phyloP scores from a whole-genome alignment of 2,329 filamentous ascomycete species.

The Xylariaceae sp. region DNA sequence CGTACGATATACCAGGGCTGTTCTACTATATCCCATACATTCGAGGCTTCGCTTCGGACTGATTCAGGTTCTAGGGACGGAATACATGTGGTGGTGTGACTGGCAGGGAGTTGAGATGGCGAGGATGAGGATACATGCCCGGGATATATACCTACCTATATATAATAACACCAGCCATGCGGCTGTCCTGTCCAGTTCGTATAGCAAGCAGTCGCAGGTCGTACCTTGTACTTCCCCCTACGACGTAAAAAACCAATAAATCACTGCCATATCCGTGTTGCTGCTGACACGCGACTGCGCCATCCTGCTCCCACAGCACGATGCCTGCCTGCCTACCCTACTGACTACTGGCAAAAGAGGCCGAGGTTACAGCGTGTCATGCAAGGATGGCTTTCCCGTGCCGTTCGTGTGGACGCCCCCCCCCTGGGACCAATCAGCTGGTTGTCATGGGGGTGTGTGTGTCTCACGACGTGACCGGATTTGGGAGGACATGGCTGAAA shows the following conservation, averaged over 20 bases:
- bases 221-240: too few species aligned
- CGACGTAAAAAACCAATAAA: too few species aligned
- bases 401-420: slow-evolving; percentile 7
- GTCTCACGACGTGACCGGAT: slow-evolving; percentile 23
- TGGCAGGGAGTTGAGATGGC: background rate
- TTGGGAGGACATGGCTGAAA: slow-evolving; percentile 29
- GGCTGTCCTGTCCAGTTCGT: too few species aligned
- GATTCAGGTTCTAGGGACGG: too few species aligned
- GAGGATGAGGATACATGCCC: background rate
- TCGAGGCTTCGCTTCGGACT: background rate
- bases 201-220: too few species aligned
- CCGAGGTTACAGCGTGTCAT: slow-evolving; percentile 25
- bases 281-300: too few species aligned
- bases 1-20: background rate
- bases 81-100: background rate
- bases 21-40: background rate
- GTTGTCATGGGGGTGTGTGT: background rate
- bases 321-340: too few species aligned
- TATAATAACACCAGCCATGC: too few species aligned
- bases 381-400: slow-evolving; percentile 20
- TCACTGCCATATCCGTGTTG: too few species aligned
- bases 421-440: background rate
- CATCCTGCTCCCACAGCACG: too few species aligned
- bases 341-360: slow-evolving; percentile 7
- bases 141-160: background rate